Base-by-base conservation (phyloP, 1,139 yeast genomes). In the Pneumocystis sp. region DNA sequence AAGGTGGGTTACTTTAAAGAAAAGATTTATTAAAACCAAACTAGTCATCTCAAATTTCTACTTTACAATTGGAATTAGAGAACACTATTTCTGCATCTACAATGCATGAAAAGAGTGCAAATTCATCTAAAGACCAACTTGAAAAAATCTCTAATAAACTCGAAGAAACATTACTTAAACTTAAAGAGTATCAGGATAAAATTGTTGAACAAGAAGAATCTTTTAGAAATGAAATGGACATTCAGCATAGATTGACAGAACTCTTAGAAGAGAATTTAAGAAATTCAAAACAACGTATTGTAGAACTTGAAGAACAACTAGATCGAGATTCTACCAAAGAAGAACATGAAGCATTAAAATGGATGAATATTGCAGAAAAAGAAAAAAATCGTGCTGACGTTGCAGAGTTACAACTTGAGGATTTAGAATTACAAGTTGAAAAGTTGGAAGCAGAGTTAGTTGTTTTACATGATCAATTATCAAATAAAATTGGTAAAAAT, bases 191-290 rank as follows among this genome's bases (percentile, higher is more conserved):
- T 21, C 83, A 81, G 63, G 83, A 80, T 66, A 78, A 80, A 63
- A 72, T 80, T 7, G 75, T 81, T 0, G 70, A 77, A 8, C 78
- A 79, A 34, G 83, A 82, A 68, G 82, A 83, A 40, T 83, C 82
- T 61, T 84, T 83, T 70, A 75, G 83, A 61, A 81, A 81, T 65
- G 96, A 89, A 71, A 77, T 87, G 72, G 75, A 83, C 1, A 76
- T 83, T 56, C 89, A 86, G 73, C 85, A 85, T 67, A 83, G 88
- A 63, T 75, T 85, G 57, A 78, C 84, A 1, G 83, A 82, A 62
- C 77, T 87, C 25, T 79, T 89, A 68, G 84, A 85, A 65, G 82
- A 78, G 56, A 77, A 84, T 5, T 73, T 77, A 10, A 67, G 63
- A 17, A 72, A 70, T 50, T 70, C 71, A 12, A 65, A 67, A 15